phyloP scores from a whole-genome alignment of 441 rosid genomes.

The Kokia cookei region DNA sequence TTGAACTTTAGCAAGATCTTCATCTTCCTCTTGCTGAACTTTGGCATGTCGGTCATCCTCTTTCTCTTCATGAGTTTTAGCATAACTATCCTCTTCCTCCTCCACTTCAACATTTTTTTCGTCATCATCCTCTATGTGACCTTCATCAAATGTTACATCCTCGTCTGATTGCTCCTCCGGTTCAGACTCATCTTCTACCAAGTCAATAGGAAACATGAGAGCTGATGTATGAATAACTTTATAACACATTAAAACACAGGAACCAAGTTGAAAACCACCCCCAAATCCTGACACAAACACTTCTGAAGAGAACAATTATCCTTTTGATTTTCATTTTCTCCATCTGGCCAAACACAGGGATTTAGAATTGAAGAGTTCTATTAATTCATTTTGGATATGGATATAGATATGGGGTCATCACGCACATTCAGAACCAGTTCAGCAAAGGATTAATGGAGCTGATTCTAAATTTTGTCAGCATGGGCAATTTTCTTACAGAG shows the following conservation, averaged over 20 bases:
- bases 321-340: neutral
- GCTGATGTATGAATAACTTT: neutral
- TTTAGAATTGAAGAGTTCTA: neutral
- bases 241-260: neutral
- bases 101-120: slow-evolving; percentile 5
- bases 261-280: neutral
- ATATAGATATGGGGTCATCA: neutral
- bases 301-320: neutral
- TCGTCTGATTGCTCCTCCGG: slow-evolving; percentile 20
- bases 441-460: neutral
- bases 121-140: slow-evolving; percentile 17
- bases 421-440: neutral
- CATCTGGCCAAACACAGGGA: neutral
- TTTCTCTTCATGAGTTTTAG: slow-evolving; percentile 30
- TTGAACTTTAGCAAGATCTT: slow-evolving; percentile 36
- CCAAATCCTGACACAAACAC: slow-evolving; percentile 9
- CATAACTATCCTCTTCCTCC: slow-evolving; percentile 22
- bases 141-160: slow-evolving; percentile 8
- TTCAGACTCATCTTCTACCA: slow-evolving; percentile 21
- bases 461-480: neutral
- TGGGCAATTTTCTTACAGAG: neutral
- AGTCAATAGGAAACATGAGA: neutral
- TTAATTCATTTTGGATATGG: neutral
- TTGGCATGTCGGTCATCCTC: slow-evolving; percentile 33
- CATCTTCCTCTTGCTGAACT: slow-evolving; percentile 42